phyloP scores from a whole-genome alignment of 2,329 filamentous ascomycete species.

The Neofusicoccum kwambonambiense region DNA sequence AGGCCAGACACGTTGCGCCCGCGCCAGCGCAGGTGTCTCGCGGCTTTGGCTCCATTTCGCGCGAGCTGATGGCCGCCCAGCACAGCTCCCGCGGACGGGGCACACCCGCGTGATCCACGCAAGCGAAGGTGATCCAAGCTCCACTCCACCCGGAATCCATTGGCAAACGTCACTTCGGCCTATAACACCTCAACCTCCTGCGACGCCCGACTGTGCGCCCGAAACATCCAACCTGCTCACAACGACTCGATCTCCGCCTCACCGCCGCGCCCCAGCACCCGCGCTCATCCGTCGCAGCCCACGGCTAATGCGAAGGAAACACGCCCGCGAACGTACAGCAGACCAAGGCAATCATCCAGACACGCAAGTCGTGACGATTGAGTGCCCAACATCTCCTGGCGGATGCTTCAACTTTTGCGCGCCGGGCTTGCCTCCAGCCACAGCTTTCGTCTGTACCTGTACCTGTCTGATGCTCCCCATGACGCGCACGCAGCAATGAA shows the following conservation, averaged over 20 bases:
- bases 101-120: slow-evolving; percentile 10
- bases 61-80: too few species aligned
- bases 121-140: slow-evolving; percentile 12
- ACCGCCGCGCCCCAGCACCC: not conserved
- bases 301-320: not conserved
- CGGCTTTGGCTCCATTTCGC: not conserved
- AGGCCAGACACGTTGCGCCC: slow-evolving; percentile 1
- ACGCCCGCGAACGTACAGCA: too few species aligned
- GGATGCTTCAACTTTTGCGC: too few species aligned
- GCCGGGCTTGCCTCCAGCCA: too few species aligned
- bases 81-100: not conserved
- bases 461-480: not conserved
- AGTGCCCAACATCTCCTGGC: too few species aligned
- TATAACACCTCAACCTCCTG: not conserved
- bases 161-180: slow-evolving; percentile 4
- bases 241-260: not conserved
- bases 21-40: not conserved
- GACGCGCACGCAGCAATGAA: not conserved
- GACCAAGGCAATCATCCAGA: too few species aligned
- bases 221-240: not conserved
- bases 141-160: slow-evolving; percentile 6
- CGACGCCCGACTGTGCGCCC: not conserved
- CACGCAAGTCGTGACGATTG: too few species aligned
- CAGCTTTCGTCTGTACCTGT: too few species aligned
- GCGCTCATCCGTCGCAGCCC: not conserved